phyloP scores from a whole-genome alignment of 2,329 filamentous ascomycete genomes.

The Claviceps monticola region DNA sequence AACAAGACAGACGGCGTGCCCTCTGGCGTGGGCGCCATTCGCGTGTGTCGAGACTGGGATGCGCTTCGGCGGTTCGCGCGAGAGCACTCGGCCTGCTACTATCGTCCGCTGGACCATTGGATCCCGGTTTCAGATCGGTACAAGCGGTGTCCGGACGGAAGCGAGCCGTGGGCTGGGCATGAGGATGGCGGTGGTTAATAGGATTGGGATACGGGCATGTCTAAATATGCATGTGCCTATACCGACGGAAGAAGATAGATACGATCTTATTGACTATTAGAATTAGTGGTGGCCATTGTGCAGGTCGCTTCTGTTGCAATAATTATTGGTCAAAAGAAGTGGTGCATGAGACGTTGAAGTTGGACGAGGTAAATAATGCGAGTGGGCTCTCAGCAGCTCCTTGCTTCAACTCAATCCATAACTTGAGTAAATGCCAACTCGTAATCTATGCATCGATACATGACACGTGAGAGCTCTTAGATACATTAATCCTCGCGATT shows the following conservation, averaged over 20 bases:
- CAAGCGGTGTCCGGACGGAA: conserved; percentile 5
- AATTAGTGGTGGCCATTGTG: too few relatives aligned
- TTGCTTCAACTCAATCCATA: too few relatives aligned
- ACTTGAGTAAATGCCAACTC: too few relatives aligned
- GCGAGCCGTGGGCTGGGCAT: background rate
- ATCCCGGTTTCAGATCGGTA: background rate
- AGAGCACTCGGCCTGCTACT: conserved; percentile 8
- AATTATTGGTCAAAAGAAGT: too few relatives aligned
- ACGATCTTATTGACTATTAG: too few relatives aligned
- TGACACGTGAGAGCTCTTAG: too few relatives aligned
- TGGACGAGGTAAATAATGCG: too few relatives aligned
- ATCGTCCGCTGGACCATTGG: background rate
- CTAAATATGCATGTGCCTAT: background rate
- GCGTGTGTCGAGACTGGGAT: conserved; percentile 15
- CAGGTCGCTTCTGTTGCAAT: too few relatives aligned
- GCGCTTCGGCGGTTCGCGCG: conserved; percentile 13
- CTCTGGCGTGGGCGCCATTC: conserved; percentile 12
- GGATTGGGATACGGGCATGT: background rate
- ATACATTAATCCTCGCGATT: too few relatives aligned
- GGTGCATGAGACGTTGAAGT: too few relatives aligned
- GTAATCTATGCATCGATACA: too few relatives aligned
- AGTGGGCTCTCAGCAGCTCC: too few relatives aligned
- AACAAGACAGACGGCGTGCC: conserved; percentile 2
- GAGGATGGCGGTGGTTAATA: background rate
- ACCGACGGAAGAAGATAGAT: background rate